Evolutionary conservation across 805 yeast species (phyloP).

Genomic region (Ogataea saltuana): DNA sequence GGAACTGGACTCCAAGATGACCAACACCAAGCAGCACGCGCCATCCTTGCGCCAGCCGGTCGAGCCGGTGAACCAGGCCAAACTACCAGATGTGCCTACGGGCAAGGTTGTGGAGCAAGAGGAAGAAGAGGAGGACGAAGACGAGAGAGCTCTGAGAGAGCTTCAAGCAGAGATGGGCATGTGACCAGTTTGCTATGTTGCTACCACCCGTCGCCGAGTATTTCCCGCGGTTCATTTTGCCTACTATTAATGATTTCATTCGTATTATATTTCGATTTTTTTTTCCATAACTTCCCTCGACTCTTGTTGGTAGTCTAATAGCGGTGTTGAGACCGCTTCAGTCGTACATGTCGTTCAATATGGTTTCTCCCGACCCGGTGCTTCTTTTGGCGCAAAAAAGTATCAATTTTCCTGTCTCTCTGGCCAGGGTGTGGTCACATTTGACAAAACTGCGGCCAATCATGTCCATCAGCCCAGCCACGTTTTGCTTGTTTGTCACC

Average conservation of each 20-base stretch:
- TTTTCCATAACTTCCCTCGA: too few relatives aligned
- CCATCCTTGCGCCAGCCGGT: conserved; percentile 35
- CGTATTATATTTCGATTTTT: too few relatives aligned
- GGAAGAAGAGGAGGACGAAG: conserved; percentile 72
- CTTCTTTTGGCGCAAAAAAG: conserved; percentile 56
- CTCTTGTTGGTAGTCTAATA: too few relatives aligned
- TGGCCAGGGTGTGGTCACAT: conserved; percentile 57
- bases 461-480: conserved; percentile 56
- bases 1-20: conserved; percentile 60
- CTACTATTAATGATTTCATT: too few relatives aligned
- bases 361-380: conserved; percentile 46
- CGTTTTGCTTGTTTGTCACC: conserved; percentile 46
- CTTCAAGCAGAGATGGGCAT: conserved; percentile 86
- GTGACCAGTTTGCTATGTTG: too few relatives aligned
- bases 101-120: conserved; percentile 44
- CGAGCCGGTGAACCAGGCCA: conserved; percentile 22
- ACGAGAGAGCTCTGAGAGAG: conserved; percentile 77
- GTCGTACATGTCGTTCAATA: conserved; percentile 53
- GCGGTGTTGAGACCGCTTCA: too few relatives aligned
- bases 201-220: too few relatives aligned
- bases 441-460: conserved; percentile 42
- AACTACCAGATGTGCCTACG: conserved; percentile 50
- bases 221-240: too few relatives aligned
- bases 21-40: conserved; percentile 41
- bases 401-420: conserved; percentile 54